phyloP scores from a whole-genome alignment of 441 rosid genomes.

The Gossypium lobatum region DNA sequence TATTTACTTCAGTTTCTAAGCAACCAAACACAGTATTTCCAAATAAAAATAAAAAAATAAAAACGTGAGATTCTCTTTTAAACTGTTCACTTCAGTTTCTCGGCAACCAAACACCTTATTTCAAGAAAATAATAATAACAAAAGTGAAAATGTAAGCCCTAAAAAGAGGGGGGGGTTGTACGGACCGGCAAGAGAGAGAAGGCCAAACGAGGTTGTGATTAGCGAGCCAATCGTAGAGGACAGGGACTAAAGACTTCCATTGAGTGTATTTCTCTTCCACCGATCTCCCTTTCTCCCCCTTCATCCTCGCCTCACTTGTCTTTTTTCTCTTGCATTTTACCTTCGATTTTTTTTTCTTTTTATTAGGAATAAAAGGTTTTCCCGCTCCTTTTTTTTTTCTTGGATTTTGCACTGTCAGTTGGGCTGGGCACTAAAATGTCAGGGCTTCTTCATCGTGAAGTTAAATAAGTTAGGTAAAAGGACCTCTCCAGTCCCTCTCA shows the following conservation, averaged over 20 bases:
- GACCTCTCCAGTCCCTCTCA: too few species aligned
- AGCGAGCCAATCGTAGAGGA: slow-evolving; percentile 99
- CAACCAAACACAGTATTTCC: background rate
- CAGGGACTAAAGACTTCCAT: slow-evolving; percentile 96
- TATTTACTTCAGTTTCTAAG: background rate
- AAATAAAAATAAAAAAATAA: background rate
- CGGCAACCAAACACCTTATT: background rate
- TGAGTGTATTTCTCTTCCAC: slow-evolving; percentile 80
- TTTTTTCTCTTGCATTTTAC: background rate
- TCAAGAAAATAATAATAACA: background rate
- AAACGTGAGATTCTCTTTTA: background rate
- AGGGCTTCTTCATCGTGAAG: too few species aligned
- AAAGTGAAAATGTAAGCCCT: slow-evolving; percentile 1
- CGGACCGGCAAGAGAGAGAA: slow-evolving; percentile 72
- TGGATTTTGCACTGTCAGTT: too few species aligned
- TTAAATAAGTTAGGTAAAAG: too few species aligned
- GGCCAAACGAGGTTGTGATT: slow-evolving; percentile 82
- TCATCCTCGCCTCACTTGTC: background rate
- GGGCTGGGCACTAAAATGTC: too few species aligned
- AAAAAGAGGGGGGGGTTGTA: background rate
- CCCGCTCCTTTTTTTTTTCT: too few species aligned
- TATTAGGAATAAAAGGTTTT: too few species aligned
- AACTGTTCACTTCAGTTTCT: background rate
- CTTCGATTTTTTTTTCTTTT: background rate
- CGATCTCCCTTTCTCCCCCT: slow-evolving; percentile 13